A percentile compares a stretch with the other conserved stretches of the same genome.
Evolutionary conservation across 345 rosid genomes (phyloP).

Genomic region (Euphorbia lathyris): DNA sequence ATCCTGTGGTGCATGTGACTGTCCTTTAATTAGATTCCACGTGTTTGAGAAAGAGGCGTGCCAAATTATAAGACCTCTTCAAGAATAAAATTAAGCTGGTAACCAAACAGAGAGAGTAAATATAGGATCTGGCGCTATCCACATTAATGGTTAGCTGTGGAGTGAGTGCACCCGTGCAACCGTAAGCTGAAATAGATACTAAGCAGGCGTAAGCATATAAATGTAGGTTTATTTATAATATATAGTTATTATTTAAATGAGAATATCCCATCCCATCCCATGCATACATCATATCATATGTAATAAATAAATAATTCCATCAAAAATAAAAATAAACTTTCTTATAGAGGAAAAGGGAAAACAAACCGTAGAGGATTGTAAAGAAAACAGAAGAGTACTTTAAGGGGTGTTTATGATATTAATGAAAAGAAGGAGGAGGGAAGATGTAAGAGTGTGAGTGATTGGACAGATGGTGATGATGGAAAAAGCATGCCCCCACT

Average conservation of each 20-base stretch:
- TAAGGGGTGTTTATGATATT: background rate
- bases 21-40: background rate
- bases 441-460: constrained; percentile 12
- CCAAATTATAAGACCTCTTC: background rate
- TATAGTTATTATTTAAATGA: too few species aligned
- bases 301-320: too few species aligned
- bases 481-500: background rate
- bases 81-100: constrained; percentile 5
- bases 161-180: constrained; percentile 10
- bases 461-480: constrained; percentile 4
- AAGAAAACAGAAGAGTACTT: constrained; percentile 23
- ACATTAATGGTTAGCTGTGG: constrained; percentile 22
- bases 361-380: too few species aligned
- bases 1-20: constrained; percentile 23
- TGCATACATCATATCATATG: background rate
- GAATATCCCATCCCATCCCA: background rate
- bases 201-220: constrained; percentile 20
- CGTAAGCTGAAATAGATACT: constrained; percentile 12
- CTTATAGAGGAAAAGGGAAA: too few species aligned
- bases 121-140: constrained; percentile 37
- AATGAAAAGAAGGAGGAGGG: background rate
- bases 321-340: too few species aligned
- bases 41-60: background rate
- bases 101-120: constrained; percentile 18
- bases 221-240: too few species aligned